Evolutionary conservation across 2,329 filamentous ascomycete species (phyloP), one percentile per base, ranked within the genome.

Genomic region (Clarireedia monteithiana): DNA sequence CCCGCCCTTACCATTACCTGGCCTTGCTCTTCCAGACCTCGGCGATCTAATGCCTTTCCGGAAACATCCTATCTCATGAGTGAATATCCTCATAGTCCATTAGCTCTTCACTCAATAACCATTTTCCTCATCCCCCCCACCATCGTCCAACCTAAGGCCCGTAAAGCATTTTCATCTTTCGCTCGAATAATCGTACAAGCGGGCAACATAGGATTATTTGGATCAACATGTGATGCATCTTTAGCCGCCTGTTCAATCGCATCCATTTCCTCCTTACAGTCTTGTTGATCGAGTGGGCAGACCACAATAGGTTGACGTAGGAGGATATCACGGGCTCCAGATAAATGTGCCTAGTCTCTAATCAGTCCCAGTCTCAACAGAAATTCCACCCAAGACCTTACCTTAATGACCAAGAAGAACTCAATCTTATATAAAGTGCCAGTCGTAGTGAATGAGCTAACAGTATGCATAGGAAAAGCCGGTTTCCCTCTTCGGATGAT

Each of bases 241-340:
- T 91, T 92, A 45, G 94, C 94, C 0, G 94, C 89, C 72, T 96
- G 90, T 69, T 96, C 91, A 61, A 99, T 97, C 39, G 91, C 91
- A 66, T 96, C 91, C 90, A 99, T 96, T 74, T 97, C 94, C 69
- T 96, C 91, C 71, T 95, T 96, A 74, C 94, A 99, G 15, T 87
- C 89, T 63, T 95, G 89, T 67, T 96, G 90, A 68, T 99, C 94
- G 60, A 96, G 83, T 0, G 94, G 92, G 67, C 92, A 97, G 51
- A 97, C 94, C 36, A 97, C 90, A 57, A 99, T 96, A 5, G 90
- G 91, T 71, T 97, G 89, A 53, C 92, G 84, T 45, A 97, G 79
- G 30, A 84, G 78, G 55, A 99, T 95, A 69, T 99, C 92, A 72
- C 88, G 84, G 24, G 91, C 90, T 47, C 87, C 88, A 52, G 88